Percentiles rank a stretch among this genome's conserved stretches.
These are phyloP conservation scores for Plasmodiophora brassicae DNA, from an alignment of 208 protist genomes.

Conservation along the genomic window DNA sequence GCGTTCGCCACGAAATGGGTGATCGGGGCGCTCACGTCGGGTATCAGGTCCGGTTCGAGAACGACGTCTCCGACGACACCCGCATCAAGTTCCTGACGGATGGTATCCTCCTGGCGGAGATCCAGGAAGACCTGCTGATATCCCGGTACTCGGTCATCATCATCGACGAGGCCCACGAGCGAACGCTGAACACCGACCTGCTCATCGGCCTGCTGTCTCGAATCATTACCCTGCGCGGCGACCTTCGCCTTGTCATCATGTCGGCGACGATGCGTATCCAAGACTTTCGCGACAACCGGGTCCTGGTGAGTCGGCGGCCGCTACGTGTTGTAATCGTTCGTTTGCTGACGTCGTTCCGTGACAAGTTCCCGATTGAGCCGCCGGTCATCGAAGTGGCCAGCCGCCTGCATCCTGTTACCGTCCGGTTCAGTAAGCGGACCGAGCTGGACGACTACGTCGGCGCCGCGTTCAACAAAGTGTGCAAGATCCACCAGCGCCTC, in stretches of 20 bases:
- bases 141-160: constrained; percentile 73
- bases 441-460: constrained; percentile 82
- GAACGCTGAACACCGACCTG: constrained; percentile 82
- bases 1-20: constrained; percentile 67
- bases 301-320: too few relatives aligned
- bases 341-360: too few relatives aligned
- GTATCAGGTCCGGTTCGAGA: constrained; percentile 59
- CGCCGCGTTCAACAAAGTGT: constrained; percentile 58
- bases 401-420: constrained; percentile 90
- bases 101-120: constrained; percentile 56
- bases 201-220: constrained; percentile 95
- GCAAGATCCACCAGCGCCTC: constrained; percentile 92
- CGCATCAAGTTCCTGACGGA: constrained; percentile 44
- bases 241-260: constrained; percentile 79
- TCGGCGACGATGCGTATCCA: constrained; percentile 75
- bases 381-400: constrained; percentile 74
- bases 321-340: too few relatives aligned
- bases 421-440: constrained; percentile 88
- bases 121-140: constrained; percentile 72
- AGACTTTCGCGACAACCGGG: constrained; percentile 84
- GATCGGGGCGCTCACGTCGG: constrained; percentile 54
- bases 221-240: constrained; percentile 79
- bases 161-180: constrained; percentile 87
- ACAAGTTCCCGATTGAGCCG: constrained; percentile 84
- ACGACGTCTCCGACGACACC: neutral